Evolutionary conservation across 2,329 filamentous ascomycete species (phyloP).

Genomic region (Alternaria solani): DNA sequence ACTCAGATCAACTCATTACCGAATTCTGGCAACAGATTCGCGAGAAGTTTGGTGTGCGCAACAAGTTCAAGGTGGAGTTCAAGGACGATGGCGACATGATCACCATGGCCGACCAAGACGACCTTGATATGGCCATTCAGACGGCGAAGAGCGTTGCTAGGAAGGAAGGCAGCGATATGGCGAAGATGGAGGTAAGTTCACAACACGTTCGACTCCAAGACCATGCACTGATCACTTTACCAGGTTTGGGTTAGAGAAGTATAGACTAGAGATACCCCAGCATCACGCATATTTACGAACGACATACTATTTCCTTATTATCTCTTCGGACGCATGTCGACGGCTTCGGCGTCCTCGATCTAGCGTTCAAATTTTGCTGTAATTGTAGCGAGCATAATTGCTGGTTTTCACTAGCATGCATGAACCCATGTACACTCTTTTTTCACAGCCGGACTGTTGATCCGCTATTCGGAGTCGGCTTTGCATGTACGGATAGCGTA

Average conservation of each 20-base stretch:
- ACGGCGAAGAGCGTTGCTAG: conserved; percentile 72
- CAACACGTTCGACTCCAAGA: not conserved
- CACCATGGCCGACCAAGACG: conserved; percentile 95
- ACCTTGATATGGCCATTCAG: conserved; percentile 86
- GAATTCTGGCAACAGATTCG: conserved; percentile 82
- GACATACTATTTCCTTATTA: conserved; percentile 21
- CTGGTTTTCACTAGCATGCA: conserved; percentile 15
- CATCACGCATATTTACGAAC: conserved; percentile 37
- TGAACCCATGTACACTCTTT: conserved; percentile 22
- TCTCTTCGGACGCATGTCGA: conserved; percentile 15
- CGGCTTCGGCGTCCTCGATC: conserved; percentile 22
- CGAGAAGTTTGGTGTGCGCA: conserved; percentile 82
- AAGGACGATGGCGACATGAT: conserved; percentile 95
- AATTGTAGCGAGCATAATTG: conserved; percentile 45
- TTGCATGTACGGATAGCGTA: conserved; percentile 19
- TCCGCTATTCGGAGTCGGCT: conserved; percentile 29
- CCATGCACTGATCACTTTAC: conserved; percentile 49
- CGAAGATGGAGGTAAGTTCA: conserved; percentile 90
- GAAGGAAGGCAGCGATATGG: conserved; percentile 80
- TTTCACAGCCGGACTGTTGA: conserved; percentile 52
- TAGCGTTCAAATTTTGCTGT: conserved; percentile 26
- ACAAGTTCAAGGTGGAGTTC: conserved; percentile 88
- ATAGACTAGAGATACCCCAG: conserved; percentile 53
- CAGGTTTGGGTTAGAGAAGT: conserved; percentile 58
- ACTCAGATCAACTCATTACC: conserved; percentile 73